Base-by-base conservation (phyloP, 768 basidiomycete genomes). In the Mycena rebaudengoi region DNA sequence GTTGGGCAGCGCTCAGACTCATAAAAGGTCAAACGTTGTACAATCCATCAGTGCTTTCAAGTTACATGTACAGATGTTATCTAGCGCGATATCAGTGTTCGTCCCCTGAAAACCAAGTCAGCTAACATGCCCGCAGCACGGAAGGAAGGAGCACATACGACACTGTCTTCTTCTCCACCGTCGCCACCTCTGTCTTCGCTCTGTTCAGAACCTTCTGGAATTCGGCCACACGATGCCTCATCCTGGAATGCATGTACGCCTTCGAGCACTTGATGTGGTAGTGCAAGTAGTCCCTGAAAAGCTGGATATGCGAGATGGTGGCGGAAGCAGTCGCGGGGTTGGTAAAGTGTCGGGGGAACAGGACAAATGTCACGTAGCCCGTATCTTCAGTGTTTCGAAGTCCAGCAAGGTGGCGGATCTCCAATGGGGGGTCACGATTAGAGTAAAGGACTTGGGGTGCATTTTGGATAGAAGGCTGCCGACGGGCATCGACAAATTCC, bases 401-500 rank as follows among this genome's bases (percentile, higher is more conserved):
- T 53, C 94, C 91, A 2, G 90, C 85, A 1, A 98, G 80, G 71
- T 96, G 89, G 37, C 96, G 86, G 61, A 99, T 95, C 78, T 99
- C 97, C n/a, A 98, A 85, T 0, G 98, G 98, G 25, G 98, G 96
- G 41, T 98, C 96, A 40, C 96, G 89, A 71, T 91, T 96, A 12
- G 94, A 92, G 77, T 98, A 99, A 12, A 96, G 83, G 14, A 99
- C 98, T 76, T 99, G 98, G 0, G 98, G 98, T 1, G 98, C 98
- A 67, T 92, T 95, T 78, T 99, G 98, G 53, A 99, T 92, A 12
- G 91, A 89, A 1, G 96, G 94, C 62, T 94, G 87, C 50, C 94
- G 86, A 56, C 98, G 87, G n/a, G 98, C 97, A 81, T 99, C 98
- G 30, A 99, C 98, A 71, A 99, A 99, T 89, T 99, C 98, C 95